These are phyloP conservation scores for Starmerella kuoi DNA, from an alignment of 805 yeast species.

Conservation along the genomic window DNA sequence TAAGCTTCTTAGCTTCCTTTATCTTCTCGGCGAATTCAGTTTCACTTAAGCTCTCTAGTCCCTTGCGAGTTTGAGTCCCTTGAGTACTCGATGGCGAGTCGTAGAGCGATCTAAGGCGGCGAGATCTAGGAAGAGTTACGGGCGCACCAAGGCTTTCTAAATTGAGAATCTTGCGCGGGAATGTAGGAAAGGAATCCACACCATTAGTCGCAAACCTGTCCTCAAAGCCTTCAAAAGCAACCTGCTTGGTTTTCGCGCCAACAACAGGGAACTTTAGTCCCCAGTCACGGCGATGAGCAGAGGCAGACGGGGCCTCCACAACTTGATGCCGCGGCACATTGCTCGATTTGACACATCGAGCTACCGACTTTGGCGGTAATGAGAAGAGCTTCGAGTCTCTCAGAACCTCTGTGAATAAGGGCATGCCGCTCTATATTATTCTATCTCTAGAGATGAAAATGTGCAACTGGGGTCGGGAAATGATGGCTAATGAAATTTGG, in stretches of 20 bases:
- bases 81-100: conserved; percentile 9
- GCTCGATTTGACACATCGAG: conserved; percentile 11
- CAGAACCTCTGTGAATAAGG: conserved; percentile 18
- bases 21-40: conserved; percentile 15
- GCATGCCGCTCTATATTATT: too few relatives aligned
- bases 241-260: conserved; percentile 22
- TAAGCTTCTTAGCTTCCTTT: conserved; percentile 7
- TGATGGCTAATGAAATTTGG: too few relatives aligned
- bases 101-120: conserved; percentile 17
- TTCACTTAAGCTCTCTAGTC: conserved; percentile 16
- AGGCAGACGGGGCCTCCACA: conserved; percentile 26
- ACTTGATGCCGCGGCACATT: conserved; percentile 26
- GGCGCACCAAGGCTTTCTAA: conserved; percentile 27
- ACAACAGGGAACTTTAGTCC: conserved; percentile 27
- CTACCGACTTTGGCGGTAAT: conserved; percentile 20
- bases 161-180: conserved; percentile 24
- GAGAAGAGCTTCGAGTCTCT: conserved; percentile 24
- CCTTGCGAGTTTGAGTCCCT: conserved; percentile 11
- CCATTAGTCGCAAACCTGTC: conserved; percentile 25
- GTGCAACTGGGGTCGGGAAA: too few relatives aligned
- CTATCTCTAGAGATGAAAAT: too few relatives aligned
- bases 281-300: conserved; percentile 29
- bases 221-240: conserved; percentile 24
- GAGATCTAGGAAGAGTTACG: conserved; percentile 12
- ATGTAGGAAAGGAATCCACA: conserved; percentile 23